Evolutionary conservation across 176 grass and related monocot species (phyloP).

Genomic region (Oryza australiensis): DNA sequence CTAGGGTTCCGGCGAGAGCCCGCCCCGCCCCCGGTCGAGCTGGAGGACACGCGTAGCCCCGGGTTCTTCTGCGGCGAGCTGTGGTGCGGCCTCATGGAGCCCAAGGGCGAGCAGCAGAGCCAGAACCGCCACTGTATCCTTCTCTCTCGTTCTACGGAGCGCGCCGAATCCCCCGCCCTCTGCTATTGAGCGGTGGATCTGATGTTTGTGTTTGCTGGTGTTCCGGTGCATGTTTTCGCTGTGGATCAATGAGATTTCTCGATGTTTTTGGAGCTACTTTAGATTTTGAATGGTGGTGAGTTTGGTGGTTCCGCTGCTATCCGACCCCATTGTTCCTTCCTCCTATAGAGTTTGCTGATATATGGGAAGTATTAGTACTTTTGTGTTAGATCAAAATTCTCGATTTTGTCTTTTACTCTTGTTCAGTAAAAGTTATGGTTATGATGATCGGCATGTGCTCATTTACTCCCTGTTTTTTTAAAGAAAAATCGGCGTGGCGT

Average conservation of each 20-base stretch:
- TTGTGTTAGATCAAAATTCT: constrained; percentile 17
- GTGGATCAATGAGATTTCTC: constrained; percentile 6
- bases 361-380: not conserved
- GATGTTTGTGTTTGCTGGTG: not conserved
- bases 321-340: not conserved
- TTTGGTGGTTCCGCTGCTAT: not conserved
- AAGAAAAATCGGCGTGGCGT: not conserved
- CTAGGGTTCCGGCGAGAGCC: constrained; percentile 30
- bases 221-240: constrained; percentile 18
- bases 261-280: not conserved
- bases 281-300: not conserved
- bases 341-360: not conserved
- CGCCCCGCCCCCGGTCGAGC: constrained; percentile 46
- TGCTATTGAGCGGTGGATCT: constrained; percentile 8
- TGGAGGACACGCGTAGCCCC: constrained; percentile 65
- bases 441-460: not conserved
- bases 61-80: constrained; percentile 90
- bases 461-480: not conserved
- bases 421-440: not conserved
- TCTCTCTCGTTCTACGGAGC: constrained; percentile 5
- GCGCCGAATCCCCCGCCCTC: no score
- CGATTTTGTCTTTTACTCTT: not conserved
- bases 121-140: constrained; percentile 69
- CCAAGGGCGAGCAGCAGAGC: constrained; percentile 44
- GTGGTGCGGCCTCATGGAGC: constrained; percentile 93